Percentiles rank a stretch among this genome's conserved stretches.
Evolutionary conservation across 2,329 filamentous ascomycete species (phyloP).

Genomic region (Teratosphaeriaceae sp.): DNA sequence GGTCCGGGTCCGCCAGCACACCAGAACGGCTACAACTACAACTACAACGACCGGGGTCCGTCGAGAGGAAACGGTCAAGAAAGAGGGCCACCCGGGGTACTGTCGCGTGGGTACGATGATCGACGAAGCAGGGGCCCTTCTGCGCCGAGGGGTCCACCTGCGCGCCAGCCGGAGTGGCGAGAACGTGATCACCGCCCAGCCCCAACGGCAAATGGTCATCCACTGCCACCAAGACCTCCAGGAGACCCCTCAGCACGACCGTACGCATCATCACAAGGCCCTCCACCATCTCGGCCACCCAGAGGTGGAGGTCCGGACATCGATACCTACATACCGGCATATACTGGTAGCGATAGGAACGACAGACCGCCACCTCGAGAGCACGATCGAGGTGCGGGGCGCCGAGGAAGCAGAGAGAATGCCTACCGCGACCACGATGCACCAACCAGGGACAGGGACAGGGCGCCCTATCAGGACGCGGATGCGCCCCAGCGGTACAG

Average conservation of each 20-base stretch:
- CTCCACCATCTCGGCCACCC: constrained; percentile 24
- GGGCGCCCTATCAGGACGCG: not conserved
- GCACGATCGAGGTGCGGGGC: constrained; percentile 14
- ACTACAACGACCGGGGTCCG: constrained; percentile 21
- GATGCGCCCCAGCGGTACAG: constrained; percentile 12
- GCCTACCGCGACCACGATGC: constrained; percentile 8
- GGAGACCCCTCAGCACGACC: no score
- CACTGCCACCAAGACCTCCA: constrained; percentile 18
- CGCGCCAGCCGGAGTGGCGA: constrained; percentile 20
- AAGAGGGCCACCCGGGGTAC: constrained; percentile 30
- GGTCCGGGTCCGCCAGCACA: constrained; percentile 30
- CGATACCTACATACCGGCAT: constrained; percentile 43
- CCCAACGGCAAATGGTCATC: constrained; percentile 25
- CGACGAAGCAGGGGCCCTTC: constrained; percentile 15
- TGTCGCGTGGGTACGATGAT: constrained; percentile 21
- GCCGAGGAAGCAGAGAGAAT: constrained; percentile 17
- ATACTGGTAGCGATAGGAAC: constrained; percentile 19
- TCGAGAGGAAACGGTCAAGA: constrained; percentile 26
- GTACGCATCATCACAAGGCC: no score
- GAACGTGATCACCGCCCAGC: constrained; percentile 10
- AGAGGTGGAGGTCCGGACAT: constrained; percentile 16
- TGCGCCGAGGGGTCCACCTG: no score
- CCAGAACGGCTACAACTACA: constrained; percentile 16
- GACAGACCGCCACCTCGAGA: constrained; percentile 13
- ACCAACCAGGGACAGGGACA: constrained; percentile 9